These are phyloP conservation scores for Turritis glabra DNA, from an alignment of 345 rosid species.

Conservation along the genomic window DNA sequence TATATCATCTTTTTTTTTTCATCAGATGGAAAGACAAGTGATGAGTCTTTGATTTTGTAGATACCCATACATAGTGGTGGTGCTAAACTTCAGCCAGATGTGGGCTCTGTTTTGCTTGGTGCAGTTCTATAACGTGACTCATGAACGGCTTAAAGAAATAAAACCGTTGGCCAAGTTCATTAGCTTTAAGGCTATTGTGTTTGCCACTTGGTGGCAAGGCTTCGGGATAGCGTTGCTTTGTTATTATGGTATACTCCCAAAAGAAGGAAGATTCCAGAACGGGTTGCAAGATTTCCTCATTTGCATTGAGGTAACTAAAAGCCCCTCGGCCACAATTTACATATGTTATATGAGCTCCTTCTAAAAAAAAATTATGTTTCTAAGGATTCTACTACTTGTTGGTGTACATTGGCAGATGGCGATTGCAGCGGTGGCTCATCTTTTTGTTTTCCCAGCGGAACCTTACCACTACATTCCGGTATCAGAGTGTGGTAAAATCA, in stretches of 20 bases:
- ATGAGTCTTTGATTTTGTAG: constrained; percentile 42
- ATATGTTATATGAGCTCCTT: neutral
- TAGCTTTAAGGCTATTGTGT: constrained; percentile 93
- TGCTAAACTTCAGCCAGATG: constrained; percentile 92
- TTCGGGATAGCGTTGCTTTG: constrained; percentile 72
- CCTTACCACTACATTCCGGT: constrained; percentile 55
- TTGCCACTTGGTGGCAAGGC: constrained; percentile 99
- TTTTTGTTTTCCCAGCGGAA: constrained; percentile 68
- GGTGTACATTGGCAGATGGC: constrained; percentile 58
- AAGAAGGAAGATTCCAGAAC: constrained; percentile 52
- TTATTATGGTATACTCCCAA: constrained; percentile 59
- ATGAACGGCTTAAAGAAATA: constrained; percentile 71
- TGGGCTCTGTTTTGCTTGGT: constrained; percentile 92
- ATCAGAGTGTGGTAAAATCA: constrained; percentile 41
- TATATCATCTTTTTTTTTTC: neutral
- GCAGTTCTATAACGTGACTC: constrained; percentile 80
- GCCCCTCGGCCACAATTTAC: neutral
- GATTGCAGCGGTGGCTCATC: constrained; percentile 77
- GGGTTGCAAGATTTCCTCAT: constrained; percentile 80
- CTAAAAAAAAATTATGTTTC: neutral
- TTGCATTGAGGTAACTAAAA: constrained; percentile 65
- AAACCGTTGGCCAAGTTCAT: constrained; percentile 83
- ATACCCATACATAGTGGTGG: constrained; percentile 72
- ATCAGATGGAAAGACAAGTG: neutral
- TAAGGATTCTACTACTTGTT: neutral